Conservation (phyloP, 495 filamentous ascomycete species). For the Penicillium antarcticum region DNA sequence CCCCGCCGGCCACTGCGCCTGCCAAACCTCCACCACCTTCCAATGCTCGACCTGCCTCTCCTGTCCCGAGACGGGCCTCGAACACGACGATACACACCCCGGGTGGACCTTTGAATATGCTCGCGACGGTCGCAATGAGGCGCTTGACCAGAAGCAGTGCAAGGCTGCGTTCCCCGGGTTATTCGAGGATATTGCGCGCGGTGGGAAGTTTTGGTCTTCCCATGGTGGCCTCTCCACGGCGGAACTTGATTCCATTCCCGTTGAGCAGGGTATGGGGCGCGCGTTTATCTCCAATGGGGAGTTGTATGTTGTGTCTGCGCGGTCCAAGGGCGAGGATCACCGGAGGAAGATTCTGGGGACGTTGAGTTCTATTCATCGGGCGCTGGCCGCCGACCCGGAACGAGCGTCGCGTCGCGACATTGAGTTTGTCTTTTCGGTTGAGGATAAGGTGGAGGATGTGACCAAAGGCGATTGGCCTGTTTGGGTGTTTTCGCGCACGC, state of each 20-base stretch:
- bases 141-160: constrained; percentile 37
- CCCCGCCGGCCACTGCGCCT: constrained; percentile 40
- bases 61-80: constrained; percentile 20
- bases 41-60: constrained; percentile 38
- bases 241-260: constrained; percentile 27
- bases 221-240: constrained; percentile 25
- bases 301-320: constrained; percentile 35
- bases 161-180: constrained; percentile 43
- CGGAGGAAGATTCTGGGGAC: constrained; percentile 43
- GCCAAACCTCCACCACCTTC: constrained; percentile 39
- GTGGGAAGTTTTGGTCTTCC: constrained; percentile 27
- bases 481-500: constrained; percentile 49
- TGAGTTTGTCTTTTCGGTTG: constrained; percentile 55
- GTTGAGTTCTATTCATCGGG: constrained; percentile 44
- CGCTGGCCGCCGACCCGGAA: constrained; percentile 39
- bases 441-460: constrained; percentile 48
- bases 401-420: constrained; percentile 54
- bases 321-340: constrained; percentile 36
- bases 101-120: constrained; percentile 33
- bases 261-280: constrained; percentile 34
- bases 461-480: constrained; percentile 44
- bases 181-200: constrained; percentile 43
- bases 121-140: constrained; percentile 37
- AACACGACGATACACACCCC: constrained; percentile 11
- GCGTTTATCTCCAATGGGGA: constrained; percentile 32